Evolutionary conservation across 129 eudicot species (phyloP).

Genomic region (Cynara cardunculus): DNA sequence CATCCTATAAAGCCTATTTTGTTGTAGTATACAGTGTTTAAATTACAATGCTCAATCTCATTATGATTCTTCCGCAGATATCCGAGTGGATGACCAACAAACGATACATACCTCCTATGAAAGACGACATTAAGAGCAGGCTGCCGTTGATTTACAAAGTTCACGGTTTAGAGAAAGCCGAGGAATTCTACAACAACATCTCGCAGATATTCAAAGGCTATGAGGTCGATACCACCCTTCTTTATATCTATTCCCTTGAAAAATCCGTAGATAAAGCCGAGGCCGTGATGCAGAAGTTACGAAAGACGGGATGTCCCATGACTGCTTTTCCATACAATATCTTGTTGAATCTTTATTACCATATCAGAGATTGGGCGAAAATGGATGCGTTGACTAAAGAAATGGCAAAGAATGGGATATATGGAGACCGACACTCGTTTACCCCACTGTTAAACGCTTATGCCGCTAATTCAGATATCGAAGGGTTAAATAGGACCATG

Average conservation of each 20-base stretch:
- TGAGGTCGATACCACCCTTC: constrained; percentile 41
- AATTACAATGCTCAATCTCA: not conserved
- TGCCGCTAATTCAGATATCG: constrained; percentile 38
- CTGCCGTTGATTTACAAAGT: constrained; percentile 37
- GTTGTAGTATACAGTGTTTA: not conserved
- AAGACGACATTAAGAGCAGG: constrained; percentile 29
- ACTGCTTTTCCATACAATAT: constrained; percentile 31
- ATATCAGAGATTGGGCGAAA: constrained; percentile 29
- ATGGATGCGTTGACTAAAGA: constrained; percentile 40
- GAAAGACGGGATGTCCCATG: constrained; percentile 20
- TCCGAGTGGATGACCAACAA: constrained; percentile 71
- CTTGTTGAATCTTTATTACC: constrained; percentile 42
- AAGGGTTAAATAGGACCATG: constrained; percentile 41
- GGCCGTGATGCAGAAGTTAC: constrained; percentile 37
- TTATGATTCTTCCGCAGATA: constrained; percentile 27
- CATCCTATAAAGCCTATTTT: not conserved
- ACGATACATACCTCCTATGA: constrained; percentile 29
- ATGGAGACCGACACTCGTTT: constrained; percentile 22
- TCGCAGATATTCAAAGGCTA: constrained; percentile 33
- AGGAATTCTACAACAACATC: constrained; percentile 38
- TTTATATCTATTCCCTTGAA: constrained; percentile 37
- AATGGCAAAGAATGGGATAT: constrained; percentile 44
- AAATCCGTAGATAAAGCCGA: constrained; percentile 52
- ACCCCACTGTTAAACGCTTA: constrained; percentile 32
- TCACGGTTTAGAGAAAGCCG: constrained; percentile 51